phyloP scores from a whole-genome alignment of 345 rosid species.

The Salix exigua region DNA sequence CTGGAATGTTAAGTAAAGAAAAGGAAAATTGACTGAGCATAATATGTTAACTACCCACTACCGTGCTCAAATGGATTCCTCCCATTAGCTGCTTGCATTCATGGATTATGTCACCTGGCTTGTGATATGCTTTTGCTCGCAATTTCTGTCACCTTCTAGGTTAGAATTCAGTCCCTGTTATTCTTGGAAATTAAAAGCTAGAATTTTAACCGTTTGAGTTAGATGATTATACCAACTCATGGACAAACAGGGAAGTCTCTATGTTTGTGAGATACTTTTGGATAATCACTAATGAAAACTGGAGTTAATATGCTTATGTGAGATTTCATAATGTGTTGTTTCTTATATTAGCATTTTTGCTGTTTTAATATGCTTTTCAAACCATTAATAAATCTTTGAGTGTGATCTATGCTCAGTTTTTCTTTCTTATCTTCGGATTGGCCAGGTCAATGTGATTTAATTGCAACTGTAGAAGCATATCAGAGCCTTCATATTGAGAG shows the following conservation, averaged over 20 bases:
- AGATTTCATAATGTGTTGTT: not conserved
- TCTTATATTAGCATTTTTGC: not conserved
- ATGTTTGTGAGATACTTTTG: not conserved
- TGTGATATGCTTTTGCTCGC: not conserved
- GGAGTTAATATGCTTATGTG: not conserved
- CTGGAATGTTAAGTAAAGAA: not conserved
- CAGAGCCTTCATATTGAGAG: not conserved
- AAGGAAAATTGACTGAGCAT: not conserved
- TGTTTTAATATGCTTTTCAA: not conserved
- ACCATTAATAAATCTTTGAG: not conserved
- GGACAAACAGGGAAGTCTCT: not conserved
- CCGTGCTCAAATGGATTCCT: not conserved
- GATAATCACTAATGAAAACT: not conserved
- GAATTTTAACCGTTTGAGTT: not conserved
- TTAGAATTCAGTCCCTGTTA: not conserved
- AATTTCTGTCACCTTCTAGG: not conserved
- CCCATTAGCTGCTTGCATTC: not conserved
- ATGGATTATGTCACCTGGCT: not conserved
- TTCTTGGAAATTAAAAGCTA: not conserved
- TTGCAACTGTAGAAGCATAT: constrained; percentile 10
- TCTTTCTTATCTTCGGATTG: constrained; percentile 9
- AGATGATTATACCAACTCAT: not conserved
- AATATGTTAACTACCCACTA: not conserved
- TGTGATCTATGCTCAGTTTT: not conserved
- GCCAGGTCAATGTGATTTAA: not conserved